Evolutionary conservation across 2,329 filamentous ascomycete species (phyloP).

Genomic region (Pseudocercospora macadamiae): DNA sequence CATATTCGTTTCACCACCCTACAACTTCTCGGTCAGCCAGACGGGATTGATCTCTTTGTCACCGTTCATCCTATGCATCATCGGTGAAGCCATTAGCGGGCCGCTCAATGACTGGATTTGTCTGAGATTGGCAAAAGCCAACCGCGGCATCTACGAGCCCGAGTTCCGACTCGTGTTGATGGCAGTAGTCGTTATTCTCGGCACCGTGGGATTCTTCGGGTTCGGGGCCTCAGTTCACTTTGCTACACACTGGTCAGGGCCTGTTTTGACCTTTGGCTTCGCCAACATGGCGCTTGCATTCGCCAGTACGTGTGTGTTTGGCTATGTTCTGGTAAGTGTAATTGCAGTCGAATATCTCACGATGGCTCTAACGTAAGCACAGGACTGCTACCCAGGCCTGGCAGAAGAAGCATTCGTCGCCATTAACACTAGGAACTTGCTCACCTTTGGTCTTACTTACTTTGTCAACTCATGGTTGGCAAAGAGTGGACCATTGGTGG

Average conservation of each 20-base stretch:
- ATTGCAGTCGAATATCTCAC: neutral
- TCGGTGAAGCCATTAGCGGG: conserved; percentile 51
- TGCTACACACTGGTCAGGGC: conserved; percentile 53
- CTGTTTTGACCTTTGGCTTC: conserved; percentile 53
- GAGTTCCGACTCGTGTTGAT: conserved; percentile 42
- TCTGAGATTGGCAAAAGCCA: conserved; percentile 36
- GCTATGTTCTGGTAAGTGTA: conserved; percentile 48
- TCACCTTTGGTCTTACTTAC: conserved; percentile 53
- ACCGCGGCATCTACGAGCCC: conserved; percentile 40
- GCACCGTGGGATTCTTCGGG: conserved; percentile 52
- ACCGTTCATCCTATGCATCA: conserved; percentile 51
- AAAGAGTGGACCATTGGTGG: conserved; percentile 32
- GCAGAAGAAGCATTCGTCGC: conserved; percentile 57
- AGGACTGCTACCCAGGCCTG: conserved; percentile 51
- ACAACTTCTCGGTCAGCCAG: conserved; percentile 53
- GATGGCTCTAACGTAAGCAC: neutral
- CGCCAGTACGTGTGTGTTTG: conserved; percentile 53
- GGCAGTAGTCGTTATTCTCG: conserved; percentile 45
- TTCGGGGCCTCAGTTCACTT: conserved; percentile 52
- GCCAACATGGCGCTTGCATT: conserved; percentile 55
- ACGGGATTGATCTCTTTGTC: conserved; percentile 55
- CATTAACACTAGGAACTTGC: conserved; percentile 54
- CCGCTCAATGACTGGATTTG: conserved; percentile 51
- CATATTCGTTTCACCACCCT: conserved; percentile 38
- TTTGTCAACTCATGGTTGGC: conserved; percentile 40